Conservation (phyloP, 2,329 filamentous ascomycete species). For the Alternaria burnsii region DNA sequence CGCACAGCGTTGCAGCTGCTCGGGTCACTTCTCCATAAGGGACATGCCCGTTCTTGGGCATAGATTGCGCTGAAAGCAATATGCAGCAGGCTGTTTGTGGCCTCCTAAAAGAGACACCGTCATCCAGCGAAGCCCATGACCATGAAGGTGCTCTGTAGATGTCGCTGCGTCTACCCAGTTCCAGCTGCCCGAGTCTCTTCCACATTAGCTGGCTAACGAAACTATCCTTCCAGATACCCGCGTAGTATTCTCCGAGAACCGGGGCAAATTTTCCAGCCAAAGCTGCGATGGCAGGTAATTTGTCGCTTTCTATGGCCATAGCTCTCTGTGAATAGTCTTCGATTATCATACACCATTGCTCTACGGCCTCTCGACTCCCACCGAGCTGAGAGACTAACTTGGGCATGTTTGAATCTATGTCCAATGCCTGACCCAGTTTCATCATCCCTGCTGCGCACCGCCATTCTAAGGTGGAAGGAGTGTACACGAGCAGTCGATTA, state of each 20-base stretch:
- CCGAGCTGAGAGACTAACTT: background rate
- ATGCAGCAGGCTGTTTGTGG: no score
- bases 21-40: no score
- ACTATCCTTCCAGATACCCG: background rate
- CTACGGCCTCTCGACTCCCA: fast-evolving
- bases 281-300: background rate
- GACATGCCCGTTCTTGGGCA: no score
- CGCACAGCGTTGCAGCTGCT: no score
- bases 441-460: background rate
- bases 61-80: no score
- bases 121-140: background rate
- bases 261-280: background rate
- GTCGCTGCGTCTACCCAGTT: background rate
- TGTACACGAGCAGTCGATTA: no score
- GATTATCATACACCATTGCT: fast-evolving
- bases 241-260: background rate
- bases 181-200: no score
- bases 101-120: no score
- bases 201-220: no score
- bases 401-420: no score
- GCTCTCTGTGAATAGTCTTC: background rate
- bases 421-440: background rate
- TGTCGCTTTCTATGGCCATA: background rate
- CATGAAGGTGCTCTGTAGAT: background rate
- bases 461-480: background rate